phyloP scores from a whole-genome alignment of 805 yeast genomes.

The Wickerhamomyces kurtzmanii region DNA sequence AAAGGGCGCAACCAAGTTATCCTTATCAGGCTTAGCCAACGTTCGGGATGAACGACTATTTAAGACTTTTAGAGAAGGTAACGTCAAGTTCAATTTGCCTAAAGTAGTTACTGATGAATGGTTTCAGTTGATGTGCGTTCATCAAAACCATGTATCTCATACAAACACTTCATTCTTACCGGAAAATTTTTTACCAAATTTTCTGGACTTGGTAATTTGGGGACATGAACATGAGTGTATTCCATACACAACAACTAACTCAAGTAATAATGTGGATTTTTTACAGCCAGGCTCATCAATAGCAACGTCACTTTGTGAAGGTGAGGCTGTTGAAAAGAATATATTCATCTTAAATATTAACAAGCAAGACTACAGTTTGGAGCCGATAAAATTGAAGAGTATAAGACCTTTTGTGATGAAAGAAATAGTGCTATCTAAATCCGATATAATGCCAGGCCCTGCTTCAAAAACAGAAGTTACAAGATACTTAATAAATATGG shows the following conservation, averaged over 20 bases:
- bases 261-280: conserved; percentile 54
- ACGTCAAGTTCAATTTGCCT: conserved; percentile 74
- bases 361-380: conserved; percentile 44
- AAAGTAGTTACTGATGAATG: conserved; percentile 46
- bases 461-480: conserved; percentile 53
- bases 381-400: conserved; percentile 54
- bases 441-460: conserved; percentile 48
- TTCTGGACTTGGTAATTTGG: conserved; percentile 83
- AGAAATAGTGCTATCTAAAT: conserved; percentile 43
- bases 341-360: conserved; percentile 62
- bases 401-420: conserved; percentile 79
- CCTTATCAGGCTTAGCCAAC: conserved; percentile 82
- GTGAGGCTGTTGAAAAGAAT: conserved; percentile 69
- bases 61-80: conserved; percentile 71
- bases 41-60: conserved; percentile 84
- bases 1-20: conserved; percentile 75
- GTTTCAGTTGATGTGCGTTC: conserved; percentile 82
- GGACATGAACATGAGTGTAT: conserved; percentile 97
- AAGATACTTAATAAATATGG: conserved; percentile 47
- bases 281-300: conserved; percentile 92
- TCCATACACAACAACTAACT: conserved; percentile 53
- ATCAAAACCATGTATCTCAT: conserved; percentile 84
- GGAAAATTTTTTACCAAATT: conserved; percentile 72
- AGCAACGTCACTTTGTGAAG: conserved; percentile 82
- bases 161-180: conserved; percentile 78